Evolutionary conservation across 495 filamentous ascomycete species (phyloP), one percentile per base, ranked within the genome.

Genomic region (Geopyxis carbonaria): DNA sequence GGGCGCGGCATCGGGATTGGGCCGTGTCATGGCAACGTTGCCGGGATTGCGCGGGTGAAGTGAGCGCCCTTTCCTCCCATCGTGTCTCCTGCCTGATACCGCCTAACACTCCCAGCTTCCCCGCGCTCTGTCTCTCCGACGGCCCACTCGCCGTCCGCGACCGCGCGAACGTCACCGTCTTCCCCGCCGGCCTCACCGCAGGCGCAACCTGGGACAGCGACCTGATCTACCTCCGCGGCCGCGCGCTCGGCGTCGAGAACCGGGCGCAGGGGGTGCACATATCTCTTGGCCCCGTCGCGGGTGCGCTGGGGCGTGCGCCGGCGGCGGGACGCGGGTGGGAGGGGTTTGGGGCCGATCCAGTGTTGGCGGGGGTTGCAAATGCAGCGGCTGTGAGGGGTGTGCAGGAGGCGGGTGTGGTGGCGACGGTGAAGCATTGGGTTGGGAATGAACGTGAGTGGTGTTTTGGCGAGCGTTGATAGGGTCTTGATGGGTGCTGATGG

Each of bases 301-400:
- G 70, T 10, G 67, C 43, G 21, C 44, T 82, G 8, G 76, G 77
- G 23, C 65, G 73, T 7, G 76, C 76, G 49, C 77, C 78, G 1
- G 57, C 68, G 16, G 77, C 74, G 4, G 78, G 78, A 5, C 64
- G 78, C 25, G 77, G 69, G 45, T 86, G 79, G 80, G 79, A 85
- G 55, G 73, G 74, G 6, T 84, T 84, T 46, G 78, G 79, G 6
- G 59, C 69, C 0, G 80, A 85, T 45, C 80, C 80, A 0, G 69
- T 70, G 18, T 66, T 85, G 16, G 78, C 83, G 45, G 80, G 61
- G 2, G 60, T 73, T 45, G 76, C 64, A 0, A 76, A 61, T 24
- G 63, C 69, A 4, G 50, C 69, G 45, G 78, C 75, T 0, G 73
- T 84, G 48, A 68, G 47, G 38, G 79, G 76, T 0, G 76, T 82